These are phyloP conservation scores for Gossypium arboreum DNA, from an alignment of 345 rosid genomes.

Conservation along the genomic window DNA sequence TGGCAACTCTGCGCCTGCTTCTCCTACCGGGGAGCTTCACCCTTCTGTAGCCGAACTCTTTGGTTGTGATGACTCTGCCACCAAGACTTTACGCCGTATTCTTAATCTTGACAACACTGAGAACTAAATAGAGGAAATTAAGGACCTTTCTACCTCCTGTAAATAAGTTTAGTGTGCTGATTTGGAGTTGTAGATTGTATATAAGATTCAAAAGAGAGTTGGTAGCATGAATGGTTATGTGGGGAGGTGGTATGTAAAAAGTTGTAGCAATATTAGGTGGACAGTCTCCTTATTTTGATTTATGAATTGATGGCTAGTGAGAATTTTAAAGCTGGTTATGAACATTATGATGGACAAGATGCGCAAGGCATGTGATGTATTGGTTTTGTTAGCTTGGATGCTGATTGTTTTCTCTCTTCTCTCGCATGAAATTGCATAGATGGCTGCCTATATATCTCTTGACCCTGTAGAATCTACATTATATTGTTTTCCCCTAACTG, in stretches of 20 bases:
- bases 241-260: constrained; percentile 29
- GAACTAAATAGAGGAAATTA: constrained; percentile 31
- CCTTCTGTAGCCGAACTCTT: constrained; percentile 41
- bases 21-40: constrained; percentile 61
- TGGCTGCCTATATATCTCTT: constrained; percentile 7
- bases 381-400: constrained; percentile 20
- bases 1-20: constrained; percentile 83
- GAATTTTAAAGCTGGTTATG: constrained; percentile 26
- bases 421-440: constrained; percentile 15
- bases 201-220: constrained; percentile 49
- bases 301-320: constrained; percentile 18
- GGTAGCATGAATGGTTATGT: constrained; percentile 28
- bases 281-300: constrained; percentile 27
- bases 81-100: constrained; percentile 84
- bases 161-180: constrained; percentile 33
- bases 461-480: constrained; percentile 25
- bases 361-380: constrained; percentile 9
- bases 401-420: constrained; percentile 13
- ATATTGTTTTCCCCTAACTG: constrained; percentile 12
- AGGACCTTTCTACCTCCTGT: constrained; percentile 41
- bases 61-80: constrained; percentile 66
- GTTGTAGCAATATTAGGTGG: constrained; percentile 33
- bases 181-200: constrained; percentile 45
- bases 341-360: constrained; percentile 20
- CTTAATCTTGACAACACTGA: constrained; percentile 74